These are phyloP conservation scores for Globisporangium recalcitrans DNA, from an alignment of 352 stramenopile genomes.

Conservation along the genomic window DNA sequence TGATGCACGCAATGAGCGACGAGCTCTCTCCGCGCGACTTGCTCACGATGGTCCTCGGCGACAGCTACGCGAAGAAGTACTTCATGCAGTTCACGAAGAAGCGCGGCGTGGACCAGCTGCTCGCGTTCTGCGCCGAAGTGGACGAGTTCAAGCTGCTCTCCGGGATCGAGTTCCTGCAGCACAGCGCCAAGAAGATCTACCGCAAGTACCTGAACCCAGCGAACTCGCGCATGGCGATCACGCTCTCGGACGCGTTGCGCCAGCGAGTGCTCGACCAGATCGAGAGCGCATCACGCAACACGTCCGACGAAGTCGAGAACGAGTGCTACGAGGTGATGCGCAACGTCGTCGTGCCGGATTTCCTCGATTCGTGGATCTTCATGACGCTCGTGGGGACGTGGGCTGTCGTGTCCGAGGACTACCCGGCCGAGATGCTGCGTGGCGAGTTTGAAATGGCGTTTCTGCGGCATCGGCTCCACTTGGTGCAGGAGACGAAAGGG, in stretches of 20 bases:
- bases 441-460: conserved; percentile 82
- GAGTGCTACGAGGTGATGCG: conserved; percentile 75
- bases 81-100: conserved; percentile 75
- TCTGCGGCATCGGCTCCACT: conserved; percentile 71
- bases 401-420: conserved; percentile 68
- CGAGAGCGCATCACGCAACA: conserved; percentile 57
- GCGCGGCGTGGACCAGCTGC: conserved; percentile 51
- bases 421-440: conserved; percentile 67
- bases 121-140: conserved; percentile 75
- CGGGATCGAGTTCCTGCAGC: conserved; percentile 80
- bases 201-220: conserved; percentile 73
- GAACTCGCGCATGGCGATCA: conserved; percentile 52
- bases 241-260: conserved; percentile 39
- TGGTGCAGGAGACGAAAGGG: conserved; percentile 62
- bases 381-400: conserved; percentile 80
- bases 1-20: conserved; percentile 23
- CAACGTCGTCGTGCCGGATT: conserved; percentile 71
- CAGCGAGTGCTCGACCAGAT: conserved; percentile 47
- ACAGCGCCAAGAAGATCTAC: conserved; percentile 84
- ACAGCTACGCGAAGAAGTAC: conserved; percentile 65
- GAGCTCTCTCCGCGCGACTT: conserved; percentile 43
- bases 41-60: conserved; percentile 41
- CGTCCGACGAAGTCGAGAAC: conserved; percentile 70
- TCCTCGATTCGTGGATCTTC: conserved; percentile 79
- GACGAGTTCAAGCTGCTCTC: conserved; percentile 76